Evolutionary conservation across 176 grass and related monocot genomes (phyloP).

Genomic region (Rhipidocladum racemiflorum): DNA sequence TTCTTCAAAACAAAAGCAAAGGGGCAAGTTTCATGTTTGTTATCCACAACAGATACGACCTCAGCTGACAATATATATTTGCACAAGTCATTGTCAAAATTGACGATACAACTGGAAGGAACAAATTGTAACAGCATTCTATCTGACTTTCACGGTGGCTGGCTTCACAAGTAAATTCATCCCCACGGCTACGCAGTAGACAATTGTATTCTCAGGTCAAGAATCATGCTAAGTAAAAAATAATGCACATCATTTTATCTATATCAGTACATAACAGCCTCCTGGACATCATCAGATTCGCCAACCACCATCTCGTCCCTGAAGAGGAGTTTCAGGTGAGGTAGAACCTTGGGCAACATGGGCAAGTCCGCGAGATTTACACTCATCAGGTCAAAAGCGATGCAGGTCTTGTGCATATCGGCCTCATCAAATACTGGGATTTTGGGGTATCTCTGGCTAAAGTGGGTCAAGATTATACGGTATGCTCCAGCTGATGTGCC

Average conservation of each 20-base stretch:
- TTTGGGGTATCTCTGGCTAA: conserved; percentile 96
- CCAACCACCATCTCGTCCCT: conserved; percentile 61
- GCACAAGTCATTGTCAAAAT: background rate
- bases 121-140: background rate
- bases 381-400: conserved; percentile 88
- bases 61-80: background rate
- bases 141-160: background rate
- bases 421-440: conserved; percentile 80
- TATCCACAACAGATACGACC: background rate
- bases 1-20: too few species aligned
- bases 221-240: conserved; percentile 17
- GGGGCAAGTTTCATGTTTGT: background rate
- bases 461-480: conserved; percentile 84
- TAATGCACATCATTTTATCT: conserved; percentile 1
- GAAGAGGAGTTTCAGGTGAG: conserved; percentile 77
- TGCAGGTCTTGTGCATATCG: conserved; percentile 72
- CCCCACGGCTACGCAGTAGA: background rate
- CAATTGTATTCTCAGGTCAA: conserved; percentile 23
- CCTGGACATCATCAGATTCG: conserved; percentile 56
- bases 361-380: conserved; percentile 73
- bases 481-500: conserved; percentile 74
- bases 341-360: conserved; percentile 66
- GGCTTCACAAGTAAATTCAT: background rate
- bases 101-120: background rate
- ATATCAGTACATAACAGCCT: conserved; percentile 53